Evolutionary conservation across 257 asterid species (phyloP).

Genomic region (Nicotiana noctiflora): DNA sequence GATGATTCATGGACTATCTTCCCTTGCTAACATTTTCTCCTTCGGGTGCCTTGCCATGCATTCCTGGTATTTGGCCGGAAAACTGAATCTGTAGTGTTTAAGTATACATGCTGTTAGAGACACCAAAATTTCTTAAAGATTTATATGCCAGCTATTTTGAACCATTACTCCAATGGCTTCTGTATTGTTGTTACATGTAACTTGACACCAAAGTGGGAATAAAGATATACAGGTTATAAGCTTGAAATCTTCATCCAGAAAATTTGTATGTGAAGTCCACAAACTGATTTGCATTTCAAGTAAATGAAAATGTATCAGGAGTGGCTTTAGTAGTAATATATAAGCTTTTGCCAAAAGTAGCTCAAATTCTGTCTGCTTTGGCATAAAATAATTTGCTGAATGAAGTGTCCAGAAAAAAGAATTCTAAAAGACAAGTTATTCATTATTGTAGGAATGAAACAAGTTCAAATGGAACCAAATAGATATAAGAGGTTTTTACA

Average conservation of each 20-base stretch:
- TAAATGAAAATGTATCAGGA: background rate
- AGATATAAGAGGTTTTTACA: too few relatives aligned
- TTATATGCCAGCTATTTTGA: constrained; percentile 5
- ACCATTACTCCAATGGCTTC: background rate
- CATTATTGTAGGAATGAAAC: background rate
- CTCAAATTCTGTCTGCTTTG: background rate
- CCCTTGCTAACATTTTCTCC: constrained; percentile 83
- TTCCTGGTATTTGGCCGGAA: constrained; percentile 93
- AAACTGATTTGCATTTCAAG: background rate
- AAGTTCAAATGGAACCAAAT: background rate
- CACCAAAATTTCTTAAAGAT: background rate
- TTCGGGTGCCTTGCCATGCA: constrained; percentile 93
- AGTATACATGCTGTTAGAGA: background rate
- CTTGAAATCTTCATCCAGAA: background rate
- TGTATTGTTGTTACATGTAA: background rate
- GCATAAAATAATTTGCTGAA: too few relatives aligned
- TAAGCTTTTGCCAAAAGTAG: background rate
- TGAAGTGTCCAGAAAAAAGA: background rate
- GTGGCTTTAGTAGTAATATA: background rate
- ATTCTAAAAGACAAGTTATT: background rate
- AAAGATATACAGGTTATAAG: background rate
- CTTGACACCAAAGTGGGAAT: background rate
- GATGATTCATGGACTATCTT: constrained; percentile 94
- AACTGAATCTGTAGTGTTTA: constrained; percentile 42
- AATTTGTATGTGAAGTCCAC: background rate